Base-by-base conservation (phyloP, 192 early-diverging fungal species). In the Backusella morwellensis region DNA sequence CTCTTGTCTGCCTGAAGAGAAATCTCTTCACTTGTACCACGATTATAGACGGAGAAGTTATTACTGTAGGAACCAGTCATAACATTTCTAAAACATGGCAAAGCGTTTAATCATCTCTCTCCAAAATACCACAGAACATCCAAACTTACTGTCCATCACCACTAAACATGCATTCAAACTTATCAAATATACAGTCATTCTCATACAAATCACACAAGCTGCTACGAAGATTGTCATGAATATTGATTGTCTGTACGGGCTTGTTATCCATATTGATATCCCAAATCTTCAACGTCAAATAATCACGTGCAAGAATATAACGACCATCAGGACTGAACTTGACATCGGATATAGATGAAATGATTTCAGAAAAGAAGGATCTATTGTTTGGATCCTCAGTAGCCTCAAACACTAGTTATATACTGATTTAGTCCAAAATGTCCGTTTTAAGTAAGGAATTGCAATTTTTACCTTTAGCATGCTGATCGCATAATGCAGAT, bases 101-200 rank as follows among this genome's bases (percentile, higher is more conserved):
- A 74, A 14, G 36, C 40, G 8, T 35, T 36, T 21, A 38, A 5
- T 21, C 35, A 1, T 36, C 26, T 29, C 35, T 14, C 6, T 88
- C 3, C 8, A 32, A 32, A 32, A 32, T 32, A 32, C 40, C 32
- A 9, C 15, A 68, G 5, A 34, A 34, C 7, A 21, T 2, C 11
- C 8, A 7, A 40, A 89, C 95, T 66, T 91, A 97, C 92, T 88
- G 88, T 82, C 97, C 96, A 80, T 97, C 93, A 34, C 96, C 97
- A 82, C 95, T 96, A 76, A 98, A 95, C 54, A 91, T 94, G 86
- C 96, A 97, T 83, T 99, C 98, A 81, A 99, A 99, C 88, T 99
- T 99, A 90, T 99, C 98, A 90, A 99, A 99, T 85, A 99, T 99
- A 82, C 96, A 98, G 84, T 99, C 98, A 86, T 98, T 99, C 78